phyloP scores from a whole-genome alignment of 2,329 filamentous ascomycete species.

The Fusarium nurragi region DNA sequence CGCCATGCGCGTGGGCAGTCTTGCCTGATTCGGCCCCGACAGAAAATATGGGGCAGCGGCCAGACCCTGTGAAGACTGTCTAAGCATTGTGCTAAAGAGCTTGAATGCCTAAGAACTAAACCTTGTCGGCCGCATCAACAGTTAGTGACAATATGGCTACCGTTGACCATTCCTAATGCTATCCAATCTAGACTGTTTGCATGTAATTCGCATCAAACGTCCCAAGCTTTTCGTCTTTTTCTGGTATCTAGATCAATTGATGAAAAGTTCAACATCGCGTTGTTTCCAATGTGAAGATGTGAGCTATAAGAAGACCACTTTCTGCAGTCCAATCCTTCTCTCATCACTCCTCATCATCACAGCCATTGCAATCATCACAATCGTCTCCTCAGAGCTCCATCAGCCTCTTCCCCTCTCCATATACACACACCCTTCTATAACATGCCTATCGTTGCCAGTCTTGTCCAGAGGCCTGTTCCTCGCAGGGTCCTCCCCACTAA shows the following conservation, averaged over 20 bases:
- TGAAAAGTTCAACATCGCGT: neutral
- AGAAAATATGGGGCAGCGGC: too few relatives aligned
- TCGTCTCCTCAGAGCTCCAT: neutral
- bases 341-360: slow-evolving; percentile 12
- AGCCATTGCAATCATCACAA: neutral
- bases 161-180: neutral
- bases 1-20: neutral
- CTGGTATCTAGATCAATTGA: neutral
- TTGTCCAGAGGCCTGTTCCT: neutral
- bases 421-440: neutral
- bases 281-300: neutral
- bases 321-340: neutral
- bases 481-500: neutral
- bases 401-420: neutral
- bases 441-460: slow-evolving; percentile 18
- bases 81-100: too few relatives aligned
- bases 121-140: too few relatives aligned
- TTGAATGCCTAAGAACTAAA: too few relatives aligned
- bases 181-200: neutral
- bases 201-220: neutral
- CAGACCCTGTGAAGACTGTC: too few relatives aligned
- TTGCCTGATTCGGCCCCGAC: neutral
- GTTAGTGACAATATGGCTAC: neutral
- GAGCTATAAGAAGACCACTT: slow-evolving; percentile 17
- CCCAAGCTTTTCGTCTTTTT: neutral